Base-by-base conservation (phyloP, 2,329 filamentous ascomycete genomes). In the Apiospora phragmitis region DNA sequence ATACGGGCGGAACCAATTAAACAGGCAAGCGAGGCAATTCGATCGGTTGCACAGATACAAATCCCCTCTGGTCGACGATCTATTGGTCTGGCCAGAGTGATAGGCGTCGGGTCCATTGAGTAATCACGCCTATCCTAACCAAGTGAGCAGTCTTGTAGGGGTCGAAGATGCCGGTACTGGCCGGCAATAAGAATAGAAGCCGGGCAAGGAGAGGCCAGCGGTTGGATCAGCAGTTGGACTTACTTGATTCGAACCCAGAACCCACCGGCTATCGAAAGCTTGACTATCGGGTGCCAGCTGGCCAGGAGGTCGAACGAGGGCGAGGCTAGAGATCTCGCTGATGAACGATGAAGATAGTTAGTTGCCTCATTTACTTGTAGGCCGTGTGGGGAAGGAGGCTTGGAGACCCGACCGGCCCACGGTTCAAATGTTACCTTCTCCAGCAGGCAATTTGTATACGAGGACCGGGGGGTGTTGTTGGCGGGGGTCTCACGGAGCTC, bases 381-480 rank as follows among this genome's bases (percentile, higher is more conserved):
- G 32, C 42, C 38, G 65, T 67, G 65, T 67, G 65, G 65, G 65
- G 65, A 67, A 67, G 65, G 65, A 47, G 65, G 42, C 65, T 47
- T 67, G 65, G 65, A 67, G 42, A 42, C 7, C n/a, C 42, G 26
- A 12, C 11, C 16, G 65, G 45, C 42, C 65, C 65, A 42, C 32
- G 65, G 41, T 47, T 32, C 65, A 47, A 67, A 42, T 47, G 65
- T 47, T n/a, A 12, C 26, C 42, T 38, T 67, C 45, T 47, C 42
- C 65, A 47, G 16, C 26, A 47, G 42, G 16, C 42, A 47, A 47
- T 67, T 47, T 43, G 26, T 67, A 67, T 67, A 67, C 65, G 65
- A 67, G 65, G 42, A n/a, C 42, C 55, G 55, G 55, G 51, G 51
- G 51, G 51, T 59, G 51, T 21, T 59, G 32, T n/a, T 35, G 32